Base-by-base conservation (phyloP, 192 early-diverging fungal genomes). In the Polychytrium aggregatum region DNA sequence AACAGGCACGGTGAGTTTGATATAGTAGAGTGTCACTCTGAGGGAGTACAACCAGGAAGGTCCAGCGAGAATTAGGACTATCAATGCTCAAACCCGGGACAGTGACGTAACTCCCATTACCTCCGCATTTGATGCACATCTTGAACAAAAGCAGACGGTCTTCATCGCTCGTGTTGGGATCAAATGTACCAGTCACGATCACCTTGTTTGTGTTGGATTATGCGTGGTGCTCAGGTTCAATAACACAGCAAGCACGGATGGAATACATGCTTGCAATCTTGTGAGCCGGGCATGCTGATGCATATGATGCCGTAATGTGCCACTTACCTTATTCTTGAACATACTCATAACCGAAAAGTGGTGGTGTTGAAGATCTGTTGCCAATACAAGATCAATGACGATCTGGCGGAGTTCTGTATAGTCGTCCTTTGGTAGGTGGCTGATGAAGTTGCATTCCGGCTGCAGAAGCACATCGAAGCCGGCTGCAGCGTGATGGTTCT, bases 41-140 rank as follows among this genome's bases (percentile, higher is more conserved):
- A 56, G 59, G 38, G 20, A 22, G 36, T 37, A 27, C 27, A 20
- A 20, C 1, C 18, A 45, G 29, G 11, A 41, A 40, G 27, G n/a
- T 0, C 10, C 24, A 24, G 10, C 27, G 16, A 22, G 16, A n/a
- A 41, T 25, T 3, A 9, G 10, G 11, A 37, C 4, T 31, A 0
- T 24, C 28, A 1, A 53, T 20, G n/a, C 20, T 30, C 13, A 25
- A 25, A 46, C 17, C 20, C 7, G 20, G 9, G 37, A n/a, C 45
- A 60, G 53, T 51, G n/a, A n/a, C n/a, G n/a, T n/a, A n/a, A n/a
- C n/a, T n/a, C n/a, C n/a, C n/a, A n/a, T n/a, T n/a, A n/a, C n/a
- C n/a, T n/a, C n/a, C 59, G 47, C 68, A 74, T 52, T 78, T 78
- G 46, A 78, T 72, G 14, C 66, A 42, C 37, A 78, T 72, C 30